phyloP scores from a whole-genome alignment of 768 basidiomycete genomes.

The Nidula microcarpa region DNA sequence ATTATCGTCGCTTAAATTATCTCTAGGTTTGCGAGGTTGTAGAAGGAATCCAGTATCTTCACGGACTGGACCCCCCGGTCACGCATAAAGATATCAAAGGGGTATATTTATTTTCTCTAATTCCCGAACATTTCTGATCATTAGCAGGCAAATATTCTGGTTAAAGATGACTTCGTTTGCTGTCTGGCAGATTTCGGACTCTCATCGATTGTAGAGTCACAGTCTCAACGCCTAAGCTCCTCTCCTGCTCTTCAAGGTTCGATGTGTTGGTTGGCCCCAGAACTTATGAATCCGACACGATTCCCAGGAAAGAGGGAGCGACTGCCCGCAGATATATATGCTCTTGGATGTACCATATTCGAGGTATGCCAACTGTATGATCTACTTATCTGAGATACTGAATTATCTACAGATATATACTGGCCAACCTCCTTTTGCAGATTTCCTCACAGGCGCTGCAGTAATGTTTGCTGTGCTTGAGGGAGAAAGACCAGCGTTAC shows the following conservation, averaged over 20 bases:
- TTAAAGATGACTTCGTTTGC: constrained; percentile 5
- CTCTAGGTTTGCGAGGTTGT: constrained; percentile 14
- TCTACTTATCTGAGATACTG: background rate
- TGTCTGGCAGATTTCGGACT: constrained; percentile 11
- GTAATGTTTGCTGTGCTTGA: background rate
- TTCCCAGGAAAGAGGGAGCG: background rate
- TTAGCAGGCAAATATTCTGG: constrained; percentile 9
- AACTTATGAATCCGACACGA: constrained; percentile 1
- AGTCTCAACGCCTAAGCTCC: constrained; percentile 5
- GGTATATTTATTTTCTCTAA: background rate
- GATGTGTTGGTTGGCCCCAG: constrained; percentile 5
- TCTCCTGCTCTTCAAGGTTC: constrained; percentile 4
- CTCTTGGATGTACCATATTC: constrained; percentile 8
- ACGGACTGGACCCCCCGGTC: constrained; percentile 3
- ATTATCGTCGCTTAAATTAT: background rate
- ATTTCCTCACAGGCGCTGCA: background rate
- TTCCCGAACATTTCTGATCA: background rate
- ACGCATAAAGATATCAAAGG: background rate
- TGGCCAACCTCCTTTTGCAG: constrained; percentile 6
- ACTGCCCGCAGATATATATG: constrained; percentile 8
- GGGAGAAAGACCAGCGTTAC: background rate
- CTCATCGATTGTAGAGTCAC: constrained; percentile 9
- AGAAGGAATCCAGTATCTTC: constrained; percentile 16
- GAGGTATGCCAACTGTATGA: constrained; percentile 2
- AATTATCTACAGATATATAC: constrained; percentile 5